Base-by-base conservation (phyloP, 2,329 filamentous ascomycete species). In the Xylaria sp. region DNA sequence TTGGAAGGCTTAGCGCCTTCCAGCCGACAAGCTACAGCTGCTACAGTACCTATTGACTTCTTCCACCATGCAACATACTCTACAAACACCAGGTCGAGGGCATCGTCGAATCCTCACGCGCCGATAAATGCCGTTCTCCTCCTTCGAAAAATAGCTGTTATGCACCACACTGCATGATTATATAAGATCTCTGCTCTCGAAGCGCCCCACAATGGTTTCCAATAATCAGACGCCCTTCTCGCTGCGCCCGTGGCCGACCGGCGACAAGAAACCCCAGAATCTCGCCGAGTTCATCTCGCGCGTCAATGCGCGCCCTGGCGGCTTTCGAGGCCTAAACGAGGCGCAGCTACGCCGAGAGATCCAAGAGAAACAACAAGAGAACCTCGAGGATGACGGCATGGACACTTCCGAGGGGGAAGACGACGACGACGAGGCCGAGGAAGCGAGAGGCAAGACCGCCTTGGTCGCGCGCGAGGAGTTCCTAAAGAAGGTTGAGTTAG, bases 251-350 rank as follows among this genome's bases (percentile, higher is more conserved):
- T 88, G 86, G 83, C 88, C 90, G 18, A 82, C 84, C 71, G 84
- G 81, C 75, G 86, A 83, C 81, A 87, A 82, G 76, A 84, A 83
- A 75, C 84, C 86, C 36, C 87, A 87, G 76, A 86, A 85, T 55
- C 84, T 97, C n/a, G 84, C 87, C 65, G 87, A 91, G 55, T 91
- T 95, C 73, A 93, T 97, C 72, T 83, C 86, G 66, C 93, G 94
- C 72, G 91, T 97, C 75, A 92, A 94, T 73, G 80, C 83, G 50
- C 90, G 97, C 75, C 90, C 92, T 68, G 93, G 93, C 15, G 92
- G 93, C 28, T 97, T 98, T 77, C 90, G 93, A 67, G 85, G 90
- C 73, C 85, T 98, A 71, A 93, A 89, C 58, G 92, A 97, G 78
- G 86, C 89, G 59, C 86, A 89, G 50, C 82, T 98, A 43, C 86